Evolutionary conservation across 2,329 filamentous ascomycete genomes (phyloP).

Genomic region (Alternaria postmessia): DNA sequence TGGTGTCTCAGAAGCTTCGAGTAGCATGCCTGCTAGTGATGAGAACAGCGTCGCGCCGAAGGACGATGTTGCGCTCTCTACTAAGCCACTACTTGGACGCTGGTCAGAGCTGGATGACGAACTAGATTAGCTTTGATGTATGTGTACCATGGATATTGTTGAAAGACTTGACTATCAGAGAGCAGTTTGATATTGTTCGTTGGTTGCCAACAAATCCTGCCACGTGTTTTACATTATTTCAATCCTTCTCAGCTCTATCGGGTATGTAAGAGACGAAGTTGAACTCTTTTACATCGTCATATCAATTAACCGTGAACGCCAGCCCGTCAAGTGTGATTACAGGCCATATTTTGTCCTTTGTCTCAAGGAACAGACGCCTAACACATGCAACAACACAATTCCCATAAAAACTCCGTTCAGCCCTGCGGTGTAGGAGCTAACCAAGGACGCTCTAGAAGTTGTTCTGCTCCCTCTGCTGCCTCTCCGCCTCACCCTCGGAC

Average conservation of each 20-base stretch:
- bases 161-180: background rate
- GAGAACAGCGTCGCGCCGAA: background rate
- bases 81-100: conserved; percentile 15
- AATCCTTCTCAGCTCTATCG: background rate
- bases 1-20: conserved; percentile 1
- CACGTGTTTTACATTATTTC: background rate
- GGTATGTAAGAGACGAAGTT: background rate
- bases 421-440: background rate
- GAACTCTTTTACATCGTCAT: background rate
- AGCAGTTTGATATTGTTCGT: too few relatives aligned
- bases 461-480: conserved; percentile 41
- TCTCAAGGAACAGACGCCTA: background rate
- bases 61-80: conserved; percentile 11
- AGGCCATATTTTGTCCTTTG: background rate
- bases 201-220: background rate
- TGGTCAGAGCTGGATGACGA: conserved; percentile 30
- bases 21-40: conserved; percentile 1
- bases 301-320: background rate
- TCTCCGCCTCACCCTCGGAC: conserved; percentile 46
- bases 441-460: conserved; percentile 26
- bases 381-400: background rate
- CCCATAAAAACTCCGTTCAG: background rate
- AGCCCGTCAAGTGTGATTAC: background rate
- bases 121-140: background rate
- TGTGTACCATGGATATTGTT: background rate